Evolutionary conservation across 257 asterid genomes (phyloP).

Genomic region (Solanum clarkiae): DNA sequence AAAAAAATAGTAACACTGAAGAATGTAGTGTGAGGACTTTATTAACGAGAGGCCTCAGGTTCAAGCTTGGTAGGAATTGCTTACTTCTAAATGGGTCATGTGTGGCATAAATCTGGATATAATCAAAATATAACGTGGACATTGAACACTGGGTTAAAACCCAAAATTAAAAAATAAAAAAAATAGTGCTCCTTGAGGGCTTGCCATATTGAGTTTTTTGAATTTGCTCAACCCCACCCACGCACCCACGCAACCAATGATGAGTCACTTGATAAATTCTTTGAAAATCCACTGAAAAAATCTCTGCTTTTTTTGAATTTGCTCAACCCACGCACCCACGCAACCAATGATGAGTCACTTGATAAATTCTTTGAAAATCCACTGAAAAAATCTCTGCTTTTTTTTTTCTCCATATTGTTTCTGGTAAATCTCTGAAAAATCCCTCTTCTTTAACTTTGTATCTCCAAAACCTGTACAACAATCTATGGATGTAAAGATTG

Average conservation of each 20-base stretch:
- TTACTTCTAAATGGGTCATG: too few relatives aligned
- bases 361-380: not conserved
- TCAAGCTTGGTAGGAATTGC: too few relatives aligned
- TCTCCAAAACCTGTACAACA: not conserved
- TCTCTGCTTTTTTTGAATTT: not conserved
- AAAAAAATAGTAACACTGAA: too few relatives aligned
- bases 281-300: not conserved
- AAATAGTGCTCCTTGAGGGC: not conserved
- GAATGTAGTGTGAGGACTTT: too few relatives aligned
- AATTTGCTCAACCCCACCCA: not conserved
- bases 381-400: not conserved
- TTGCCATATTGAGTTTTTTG: not conserved
- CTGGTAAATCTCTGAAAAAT: not conserved
- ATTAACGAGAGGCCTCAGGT: too few relatives aligned
- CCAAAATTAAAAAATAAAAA: not conserved
- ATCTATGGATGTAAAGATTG: not conserved
- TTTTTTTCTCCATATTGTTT: not conserved
- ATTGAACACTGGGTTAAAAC: rapidly evolving
- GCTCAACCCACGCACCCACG: not conserved
- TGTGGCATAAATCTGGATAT: too few relatives aligned
- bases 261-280: not conserved
- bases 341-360: not conserved
- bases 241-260: not conserved
- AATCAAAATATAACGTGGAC: rapidly evolving
- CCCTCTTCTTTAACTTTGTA: not conserved